A percentile compares a stretch with the other conserved stretches of the same genome.
Conservation (phyloP, 73 alveolate genomes). For the Paramecium primaurelia region DNA sequence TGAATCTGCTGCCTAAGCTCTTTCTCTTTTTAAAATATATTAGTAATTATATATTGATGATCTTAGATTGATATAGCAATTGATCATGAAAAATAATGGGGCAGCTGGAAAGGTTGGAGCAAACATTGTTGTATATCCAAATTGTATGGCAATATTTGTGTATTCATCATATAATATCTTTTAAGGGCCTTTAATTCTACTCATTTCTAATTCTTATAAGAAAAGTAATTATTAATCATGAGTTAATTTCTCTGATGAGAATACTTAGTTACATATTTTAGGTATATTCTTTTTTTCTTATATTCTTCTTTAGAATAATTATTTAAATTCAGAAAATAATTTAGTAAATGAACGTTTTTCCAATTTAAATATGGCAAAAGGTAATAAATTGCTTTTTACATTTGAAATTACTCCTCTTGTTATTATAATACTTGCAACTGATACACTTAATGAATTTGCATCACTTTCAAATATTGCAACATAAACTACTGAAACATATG, state of each 20-base stretch:
- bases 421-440: slow-evolving; percentile 10
- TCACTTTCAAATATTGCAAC: slow-evolving; percentile 30
- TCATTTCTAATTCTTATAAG: not conserved
- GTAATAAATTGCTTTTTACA: not conserved
- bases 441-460: not conserved
- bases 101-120: slow-evolving; percentile 42
- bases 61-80: not conserved
- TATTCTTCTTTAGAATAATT: not conserved
- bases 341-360: not conserved
- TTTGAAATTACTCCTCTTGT: slow-evolving; percentile 34
- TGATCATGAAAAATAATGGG: not conserved
- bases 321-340: not conserved
- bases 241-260: not conserved
- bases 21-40: not conserved
- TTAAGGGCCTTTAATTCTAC: not conserved
- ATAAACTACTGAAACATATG: not conserved
- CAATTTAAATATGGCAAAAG: not conserved
- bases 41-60: slow-evolving; percentile 6
- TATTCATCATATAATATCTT: slow-evolving; percentile 31
- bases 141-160: slow-evolving; percentile 16
- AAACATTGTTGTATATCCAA: slow-evolving; percentile 39
- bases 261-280: not conserved
- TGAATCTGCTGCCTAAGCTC: slow-evolving; percentile 37
- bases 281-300: not conserved
- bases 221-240: not conserved